These are phyloP conservation scores for Candida coleopterorum DNA, from an alignment of 805 yeast genomes.

Conservation along the genomic window DNA sequence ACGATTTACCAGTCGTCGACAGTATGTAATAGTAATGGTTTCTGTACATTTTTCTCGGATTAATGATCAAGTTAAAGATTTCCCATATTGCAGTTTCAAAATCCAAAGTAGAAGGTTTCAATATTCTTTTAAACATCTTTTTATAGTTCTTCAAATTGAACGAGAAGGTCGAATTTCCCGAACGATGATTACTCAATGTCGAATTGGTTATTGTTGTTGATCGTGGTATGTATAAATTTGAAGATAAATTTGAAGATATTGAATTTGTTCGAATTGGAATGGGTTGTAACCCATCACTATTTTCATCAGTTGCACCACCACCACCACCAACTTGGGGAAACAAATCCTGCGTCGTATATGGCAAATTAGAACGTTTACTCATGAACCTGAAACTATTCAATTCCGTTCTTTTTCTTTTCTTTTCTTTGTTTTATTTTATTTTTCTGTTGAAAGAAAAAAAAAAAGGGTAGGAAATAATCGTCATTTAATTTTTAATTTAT, in stretches of 20 bases:
- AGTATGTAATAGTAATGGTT: constrained; percentile 72
- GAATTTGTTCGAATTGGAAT: constrained; percentile 18
- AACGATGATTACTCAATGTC: neutral
- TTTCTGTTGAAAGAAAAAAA: neutral
- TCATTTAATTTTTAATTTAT: neutral
- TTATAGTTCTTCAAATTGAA: constrained; percentile 19
- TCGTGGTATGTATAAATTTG: constrained; percentile 8
- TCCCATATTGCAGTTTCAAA: constrained; percentile 95
- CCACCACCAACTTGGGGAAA: constrained; percentile 27
- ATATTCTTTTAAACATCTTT: constrained; percentile 30
- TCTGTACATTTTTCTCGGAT: constrained; percentile 79
- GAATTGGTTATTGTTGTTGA: too few relatives aligned
- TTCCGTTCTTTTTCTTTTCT: too few relatives aligned
- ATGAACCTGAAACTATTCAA: too few relatives aligned
- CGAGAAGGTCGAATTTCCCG: constrained; percentile 1
- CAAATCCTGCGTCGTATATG: constrained; percentile 40
- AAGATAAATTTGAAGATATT: constrained; percentile 14
- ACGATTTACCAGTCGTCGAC: constrained; percentile 50
- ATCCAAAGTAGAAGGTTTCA: constrained; percentile 78
- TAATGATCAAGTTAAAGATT: constrained; percentile 62
- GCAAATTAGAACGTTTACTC: constrained; percentile 36
- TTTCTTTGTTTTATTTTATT: too few relatives aligned
- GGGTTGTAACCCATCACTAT: too few relatives aligned
- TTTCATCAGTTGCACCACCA: too few relatives aligned
- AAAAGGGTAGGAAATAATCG: too few relatives aligned